Evolutionary conservation across 2,329 filamentous ascomycete genomes (phyloP), one percentile per base, ranked within the genome.

Genomic region (Aspergillus oerlinghausenensis): DNA sequence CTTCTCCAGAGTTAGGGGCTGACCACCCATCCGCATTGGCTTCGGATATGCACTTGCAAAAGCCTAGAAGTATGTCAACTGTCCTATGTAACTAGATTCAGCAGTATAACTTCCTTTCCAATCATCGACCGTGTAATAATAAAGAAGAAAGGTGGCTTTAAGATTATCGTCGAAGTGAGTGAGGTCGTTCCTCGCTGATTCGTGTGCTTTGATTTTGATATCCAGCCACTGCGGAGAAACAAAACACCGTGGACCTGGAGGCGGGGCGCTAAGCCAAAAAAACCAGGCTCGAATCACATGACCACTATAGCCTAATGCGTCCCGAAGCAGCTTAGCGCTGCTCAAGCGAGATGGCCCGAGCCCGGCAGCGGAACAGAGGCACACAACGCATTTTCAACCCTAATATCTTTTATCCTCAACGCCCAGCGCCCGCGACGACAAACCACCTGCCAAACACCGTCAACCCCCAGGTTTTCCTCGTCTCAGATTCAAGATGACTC

Each of bases 401-500:
- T 67, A 68, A 67, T 63, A 52, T 49, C 49, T 61, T 63, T 51
- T 29, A 28, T 38, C 68, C 68, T 66, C 67, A 69, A 69, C 68
- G 63, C 65, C 67, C 63, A 70, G 62, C 70, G 69, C 67, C 63
- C 69, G 62, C 70, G 69, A 69, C 70, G 65, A 67, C 69, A 65
- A 65, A 65, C 64, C 63, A 63, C 63, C 64, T 67, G 67, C 65
- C 68, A 67, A 69, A 69, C 69, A 71, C 67, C 69, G 67, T 68
- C 66, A 67, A 66, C 63, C 61, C 60, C 64, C 61, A 61, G 59
- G 59, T 63, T 63, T 62, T 62, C 59, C 60, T 63, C 66, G 61
- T 63, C 66, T 65, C 63, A 65, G 66, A 70, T 78, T 80, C 80
- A 88, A 75, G 76, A 90, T 90, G 87, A 87, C 87, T 80, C 88